phyloP scores from a whole-genome alignment of 2,329 filamentous ascomycete genomes.

The Colletotrichum sp. region DNA sequence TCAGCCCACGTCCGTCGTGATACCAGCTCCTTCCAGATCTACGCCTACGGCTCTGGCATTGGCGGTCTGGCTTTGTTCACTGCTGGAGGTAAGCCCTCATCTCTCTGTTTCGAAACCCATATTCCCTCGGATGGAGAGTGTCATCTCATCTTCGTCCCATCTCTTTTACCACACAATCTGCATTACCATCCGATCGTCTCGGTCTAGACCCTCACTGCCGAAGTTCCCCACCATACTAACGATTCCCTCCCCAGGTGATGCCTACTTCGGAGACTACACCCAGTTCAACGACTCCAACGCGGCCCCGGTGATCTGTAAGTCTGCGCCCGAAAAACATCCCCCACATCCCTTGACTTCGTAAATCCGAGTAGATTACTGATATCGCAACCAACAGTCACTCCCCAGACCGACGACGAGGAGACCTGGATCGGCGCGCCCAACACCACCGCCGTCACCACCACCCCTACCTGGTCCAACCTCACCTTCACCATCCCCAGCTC shows the following conservation, averaged over 20 bases:
- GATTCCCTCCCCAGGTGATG: not conserved
- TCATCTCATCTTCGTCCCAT: not conserved
- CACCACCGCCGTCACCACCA: not conserved
- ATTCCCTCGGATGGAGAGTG: not conserved
- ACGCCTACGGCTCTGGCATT: constrained; percentile 30
- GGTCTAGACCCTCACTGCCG: not conserved
- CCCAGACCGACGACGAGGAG: not conserved
- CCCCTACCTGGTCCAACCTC: constrained; percentile 27
- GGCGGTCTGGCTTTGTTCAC: constrained; percentile 28
- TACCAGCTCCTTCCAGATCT: constrained; percentile 26
- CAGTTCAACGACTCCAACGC: constrained; percentile 12
- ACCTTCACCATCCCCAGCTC: constrained; percentile 28
- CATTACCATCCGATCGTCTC: not conserved
- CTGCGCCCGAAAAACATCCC: not conserved
- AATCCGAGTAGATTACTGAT: not conserved
- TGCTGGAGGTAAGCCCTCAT: constrained; percentile 23
- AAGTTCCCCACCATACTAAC: not conserved
- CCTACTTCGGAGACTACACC: constrained; percentile 1
- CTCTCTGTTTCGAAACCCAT: not conserved
- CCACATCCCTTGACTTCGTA: not conserved
- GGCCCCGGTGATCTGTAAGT: constrained; percentile 12
- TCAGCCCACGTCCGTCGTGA: not conserved
- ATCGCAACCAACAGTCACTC: constrained; percentile 10
- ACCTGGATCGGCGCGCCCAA: constrained; percentile 25
- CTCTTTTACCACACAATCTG: not conserved